Base-by-base conservation (phyloP, 1,284 basidiomycete genomes). In the Schizophyllum commune region DNA sequence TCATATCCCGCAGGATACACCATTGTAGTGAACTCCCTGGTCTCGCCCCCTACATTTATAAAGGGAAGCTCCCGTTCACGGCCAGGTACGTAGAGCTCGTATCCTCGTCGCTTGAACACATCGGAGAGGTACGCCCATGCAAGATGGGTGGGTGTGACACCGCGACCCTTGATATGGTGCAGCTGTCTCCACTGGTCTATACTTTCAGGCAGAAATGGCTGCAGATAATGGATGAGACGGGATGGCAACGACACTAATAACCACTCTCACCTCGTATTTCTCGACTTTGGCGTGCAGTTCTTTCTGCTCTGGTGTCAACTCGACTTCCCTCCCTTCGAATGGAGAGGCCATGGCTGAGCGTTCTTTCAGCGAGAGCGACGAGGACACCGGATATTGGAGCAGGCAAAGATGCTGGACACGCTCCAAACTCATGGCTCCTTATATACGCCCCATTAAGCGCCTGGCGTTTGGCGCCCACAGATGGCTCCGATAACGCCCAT, bases 281-380 rank as follows among this genome's bases (percentile, higher is more conserved):
- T 47, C 39, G 17, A 17, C 39, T 47, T 71, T 74, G 47, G 68
- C 68, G 65, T 74, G 77, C 22, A 77, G 72, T 55, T 76, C 73
- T 27, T 27, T 27, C 27, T 27, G 27, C 27, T 27, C 27, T 27
- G 27, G 27, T 5, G 27, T 27, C 27, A 27, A 5, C 27, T 27
- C 27, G 27, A 27, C 27, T 27, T 27, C 27, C 27, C 5, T 27
- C 27, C 5, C 27, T 27, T 27, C 27, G 5, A 27, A 27, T 27
- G 27, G 27, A 5, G 27, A 27, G 27, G 27, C 27, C 27, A 27
- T 27, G 27, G 27, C 27, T 27, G 27, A 5, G 5, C 5, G 27
- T 27, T 27, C 27, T 27, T 27, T 27, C 27, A 5, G 27, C 27
- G 27, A 27, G 27, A 27, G 27, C 27, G 27, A 27, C 27, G 27